These are phyloP conservation scores for Salix arbutifolia DNA, from an alignment of 345 rosid genomes.

Conservation along the genomic window DNA sequence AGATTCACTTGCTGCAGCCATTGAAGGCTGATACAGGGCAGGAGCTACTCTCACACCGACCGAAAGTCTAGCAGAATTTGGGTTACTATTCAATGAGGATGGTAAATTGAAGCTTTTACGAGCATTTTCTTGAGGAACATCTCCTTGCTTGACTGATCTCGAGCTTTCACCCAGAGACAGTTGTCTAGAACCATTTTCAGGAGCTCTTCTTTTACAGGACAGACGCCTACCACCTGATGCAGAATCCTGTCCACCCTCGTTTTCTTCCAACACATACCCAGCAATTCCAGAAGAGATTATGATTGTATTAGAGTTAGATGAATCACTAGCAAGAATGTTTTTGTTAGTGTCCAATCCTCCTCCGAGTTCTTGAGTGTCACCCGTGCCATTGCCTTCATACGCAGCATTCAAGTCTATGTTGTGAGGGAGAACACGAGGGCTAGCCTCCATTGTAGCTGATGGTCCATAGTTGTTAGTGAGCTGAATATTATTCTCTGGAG, in stretches of 20 bases:
- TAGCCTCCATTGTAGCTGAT: background rate
- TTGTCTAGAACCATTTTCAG: conserved; percentile 5
- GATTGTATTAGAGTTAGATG: background rate
- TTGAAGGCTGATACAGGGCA: background rate
- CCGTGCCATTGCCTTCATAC: background rate
- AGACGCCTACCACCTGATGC: background rate
- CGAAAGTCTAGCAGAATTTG: background rate
- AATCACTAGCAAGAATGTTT: background rate
- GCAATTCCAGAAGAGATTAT: conserved; percentile 10
- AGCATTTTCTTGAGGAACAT: background rate
- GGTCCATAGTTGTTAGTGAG: background rate
- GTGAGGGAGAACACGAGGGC: background rate
- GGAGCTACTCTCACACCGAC: background rate
- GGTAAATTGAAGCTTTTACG: background rate
- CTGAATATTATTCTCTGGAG: background rate
- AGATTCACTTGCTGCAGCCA: background rate
- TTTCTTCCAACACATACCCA: background rate
- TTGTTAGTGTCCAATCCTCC: background rate
- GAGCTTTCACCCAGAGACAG: conserved; percentile 7
- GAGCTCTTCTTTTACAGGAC: conserved; percentile 21
- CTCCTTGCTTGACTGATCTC: background rate
- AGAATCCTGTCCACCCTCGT: background rate
- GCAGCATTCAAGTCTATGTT: conserved; percentile 10
- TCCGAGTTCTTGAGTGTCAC: background rate
- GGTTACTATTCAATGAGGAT: background rate